Evolutionary conservation across 2,329 filamentous ascomycete species (phyloP).

Genomic region (Neurospora crassa): DNA sequence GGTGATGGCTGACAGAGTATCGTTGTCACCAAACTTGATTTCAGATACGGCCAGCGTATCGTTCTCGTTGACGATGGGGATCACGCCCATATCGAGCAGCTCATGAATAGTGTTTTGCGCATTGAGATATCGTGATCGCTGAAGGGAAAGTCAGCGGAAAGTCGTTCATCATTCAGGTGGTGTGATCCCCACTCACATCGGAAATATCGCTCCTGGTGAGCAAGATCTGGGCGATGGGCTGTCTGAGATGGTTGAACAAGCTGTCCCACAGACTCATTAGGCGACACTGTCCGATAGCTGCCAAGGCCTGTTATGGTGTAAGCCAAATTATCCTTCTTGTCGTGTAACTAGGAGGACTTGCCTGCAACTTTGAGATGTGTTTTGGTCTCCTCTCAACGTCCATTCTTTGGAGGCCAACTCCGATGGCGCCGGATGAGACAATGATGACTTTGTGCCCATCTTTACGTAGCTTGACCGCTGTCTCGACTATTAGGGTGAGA

Average conservation of each 20-base stretch:
- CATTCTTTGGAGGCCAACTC: constrained; percentile 85
- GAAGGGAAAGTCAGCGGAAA: neutral
- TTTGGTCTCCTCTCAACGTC: constrained; percentile 80
- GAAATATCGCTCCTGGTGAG: constrained; percentile 94
- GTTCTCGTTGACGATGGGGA: constrained; percentile 98
- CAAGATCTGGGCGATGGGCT: constrained; percentile 90
- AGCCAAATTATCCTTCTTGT: neutral
- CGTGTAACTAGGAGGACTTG: constrained; percentile 22
- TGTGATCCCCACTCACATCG: constrained; percentile 49
- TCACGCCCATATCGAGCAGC: constrained; percentile 86
- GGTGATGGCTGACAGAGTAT: constrained; percentile 92
- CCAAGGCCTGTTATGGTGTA: constrained; percentile 53
- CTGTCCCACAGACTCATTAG: constrained; percentile 95
- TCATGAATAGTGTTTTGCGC: constrained; percentile 92
- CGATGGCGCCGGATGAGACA: constrained; percentile 94
- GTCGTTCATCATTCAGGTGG: neutral
- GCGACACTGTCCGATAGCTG: constrained; percentile 90
- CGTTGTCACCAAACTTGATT: constrained; percentile 99
- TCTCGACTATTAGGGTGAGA: constrained; percentile 87
- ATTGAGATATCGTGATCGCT: constrained; percentile 90
- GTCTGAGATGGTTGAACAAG: constrained; percentile 75
- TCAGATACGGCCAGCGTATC: constrained; percentile 93
- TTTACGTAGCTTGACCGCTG: constrained; percentile 74
- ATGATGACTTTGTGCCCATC: constrained; percentile 93
- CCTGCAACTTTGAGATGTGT: constrained; percentile 79